Conservation (phyloP, 352 stramenopile species). For the Phytophthora vignae region DNA sequence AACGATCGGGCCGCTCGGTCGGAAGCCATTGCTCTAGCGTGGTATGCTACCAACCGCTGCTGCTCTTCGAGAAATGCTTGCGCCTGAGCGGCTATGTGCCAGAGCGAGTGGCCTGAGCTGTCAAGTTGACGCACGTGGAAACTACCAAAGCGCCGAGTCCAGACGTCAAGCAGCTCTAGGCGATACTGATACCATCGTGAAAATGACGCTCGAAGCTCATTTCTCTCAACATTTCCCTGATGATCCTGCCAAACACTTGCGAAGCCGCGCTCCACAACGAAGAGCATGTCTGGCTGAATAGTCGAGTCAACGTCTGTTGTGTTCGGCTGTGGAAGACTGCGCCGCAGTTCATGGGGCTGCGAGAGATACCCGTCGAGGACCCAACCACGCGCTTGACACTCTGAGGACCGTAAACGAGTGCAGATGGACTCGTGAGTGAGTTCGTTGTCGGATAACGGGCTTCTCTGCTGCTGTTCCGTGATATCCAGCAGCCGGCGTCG, state of each 20-base stretch:
- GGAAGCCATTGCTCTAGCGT: conserved; percentile 27
- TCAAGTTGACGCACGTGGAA: conserved; percentile 62
- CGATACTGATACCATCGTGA: conserved; percentile 51
- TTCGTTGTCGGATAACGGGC: conserved; percentile 27
- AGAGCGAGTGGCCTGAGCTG: conserved; percentile 48
- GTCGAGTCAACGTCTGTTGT: not conserved
- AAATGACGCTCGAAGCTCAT: conserved; percentile 37
- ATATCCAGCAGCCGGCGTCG: conserved; percentile 21
- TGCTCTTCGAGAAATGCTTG: conserved; percentile 41
- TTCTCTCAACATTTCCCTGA: not conserved
- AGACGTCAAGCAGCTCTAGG: conserved; percentile 57
- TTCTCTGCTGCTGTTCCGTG: conserved; percentile 3
- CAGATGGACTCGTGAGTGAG: conserved; percentile 49
- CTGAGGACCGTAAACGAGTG: conserved; percentile 56
- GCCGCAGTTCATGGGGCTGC: conserved; percentile 40
- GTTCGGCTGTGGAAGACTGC: conserved; percentile 22
- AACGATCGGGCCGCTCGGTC: conserved; percentile 26
- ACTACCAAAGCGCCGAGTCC: conserved; percentile 52
- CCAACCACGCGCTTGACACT: conserved; percentile 70
- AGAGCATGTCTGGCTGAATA: conserved; percentile 59
- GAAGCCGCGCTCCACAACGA: conserved; percentile 56
- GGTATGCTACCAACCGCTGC: conserved; percentile 39
- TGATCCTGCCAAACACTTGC: conserved; percentile 37
- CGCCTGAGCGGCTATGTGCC: conserved; percentile 46
- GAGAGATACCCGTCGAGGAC: conserved; percentile 67